Conservation (phyloP, 2,329 filamentous ascomycete genomes). For the Xylaria multiplex region DNA sequence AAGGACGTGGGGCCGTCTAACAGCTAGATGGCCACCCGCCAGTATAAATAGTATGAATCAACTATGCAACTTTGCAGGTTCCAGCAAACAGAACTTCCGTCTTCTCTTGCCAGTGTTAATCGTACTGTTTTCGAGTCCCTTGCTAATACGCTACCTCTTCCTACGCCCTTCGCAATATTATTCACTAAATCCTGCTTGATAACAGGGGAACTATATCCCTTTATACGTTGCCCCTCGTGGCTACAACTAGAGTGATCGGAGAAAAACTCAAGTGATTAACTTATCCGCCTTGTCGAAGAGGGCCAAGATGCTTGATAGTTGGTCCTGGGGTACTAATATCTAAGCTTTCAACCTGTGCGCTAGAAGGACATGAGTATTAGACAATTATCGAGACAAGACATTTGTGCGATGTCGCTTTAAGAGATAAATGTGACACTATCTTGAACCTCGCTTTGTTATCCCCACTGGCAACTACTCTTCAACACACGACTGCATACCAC, state of each 20-base stretch:
- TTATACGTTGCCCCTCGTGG: no score
- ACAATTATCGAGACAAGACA: no score
- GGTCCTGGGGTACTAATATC: background rate
- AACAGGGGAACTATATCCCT: no score
- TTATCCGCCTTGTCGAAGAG: no score
- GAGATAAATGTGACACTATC: constrained; percentile 1
- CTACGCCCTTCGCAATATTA: no score
- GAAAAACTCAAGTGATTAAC: no score
- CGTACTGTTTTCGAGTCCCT: background rate
- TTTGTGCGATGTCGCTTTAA: background rate
- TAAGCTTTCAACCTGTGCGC: background rate
- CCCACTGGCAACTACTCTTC: background rate
- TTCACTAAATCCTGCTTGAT: no score
- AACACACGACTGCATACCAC: background rate
- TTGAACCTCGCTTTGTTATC: background rate
- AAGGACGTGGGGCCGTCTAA: background rate
- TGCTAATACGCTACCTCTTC: background rate
- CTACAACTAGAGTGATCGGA: no score
- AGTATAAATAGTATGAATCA: background rate
- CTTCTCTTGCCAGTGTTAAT: background rate
- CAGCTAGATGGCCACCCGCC: constrained; percentile 2
- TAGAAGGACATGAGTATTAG: no score
- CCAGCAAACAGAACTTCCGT: background rate
- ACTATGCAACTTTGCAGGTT: background rate
- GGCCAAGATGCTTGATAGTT: background rate